Conservation (phyloP, 331 rosid species). For the Acacia concinna region DNA sequence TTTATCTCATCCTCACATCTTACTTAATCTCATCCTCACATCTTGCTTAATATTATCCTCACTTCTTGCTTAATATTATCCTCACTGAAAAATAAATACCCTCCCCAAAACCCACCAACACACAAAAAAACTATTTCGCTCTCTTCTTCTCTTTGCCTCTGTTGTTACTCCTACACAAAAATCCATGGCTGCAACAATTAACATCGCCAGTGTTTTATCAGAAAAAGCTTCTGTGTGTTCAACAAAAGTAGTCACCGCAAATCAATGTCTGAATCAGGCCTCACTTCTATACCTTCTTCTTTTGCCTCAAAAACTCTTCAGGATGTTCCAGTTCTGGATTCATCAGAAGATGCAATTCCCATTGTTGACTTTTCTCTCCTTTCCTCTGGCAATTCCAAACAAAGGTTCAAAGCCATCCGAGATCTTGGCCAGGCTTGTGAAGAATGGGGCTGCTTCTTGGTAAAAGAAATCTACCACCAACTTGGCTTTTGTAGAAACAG, state of each 20-base stretch:
- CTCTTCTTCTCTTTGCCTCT: not conserved
- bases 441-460: conserved; percentile 29
- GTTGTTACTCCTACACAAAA: not conserved
- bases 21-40: too few relatives aligned
- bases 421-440: conserved; percentile 31
- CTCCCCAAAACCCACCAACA: too few relatives aligned
- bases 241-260: conserved; percentile 21
- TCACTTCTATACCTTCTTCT: conserved; percentile 43
- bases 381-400: conserved; percentile 15
- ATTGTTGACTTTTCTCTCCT: conserved; percentile 13
- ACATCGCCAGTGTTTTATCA: not conserved
- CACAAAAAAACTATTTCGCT: too few relatives aligned
- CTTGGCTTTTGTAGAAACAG: not conserved
- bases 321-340: not conserved
- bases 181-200: conserved; percentile 8
- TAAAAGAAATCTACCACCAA: not conserved
- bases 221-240: not conserved
- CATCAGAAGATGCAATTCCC: not conserved
- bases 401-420: conserved; percentile 15
- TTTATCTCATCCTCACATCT: too few relatives aligned
- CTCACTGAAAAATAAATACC: too few relatives aligned
- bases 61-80: too few relatives aligned
- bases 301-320: conserved; percentile 28
- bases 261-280: conserved; percentile 42
- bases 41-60: too few relatives aligned